Evolutionary conservation across 2,329 filamentous ascomycete species (phyloP), one percentile per base, ranked within the genome.

Genomic region (Fusarium sp.): DNA sequence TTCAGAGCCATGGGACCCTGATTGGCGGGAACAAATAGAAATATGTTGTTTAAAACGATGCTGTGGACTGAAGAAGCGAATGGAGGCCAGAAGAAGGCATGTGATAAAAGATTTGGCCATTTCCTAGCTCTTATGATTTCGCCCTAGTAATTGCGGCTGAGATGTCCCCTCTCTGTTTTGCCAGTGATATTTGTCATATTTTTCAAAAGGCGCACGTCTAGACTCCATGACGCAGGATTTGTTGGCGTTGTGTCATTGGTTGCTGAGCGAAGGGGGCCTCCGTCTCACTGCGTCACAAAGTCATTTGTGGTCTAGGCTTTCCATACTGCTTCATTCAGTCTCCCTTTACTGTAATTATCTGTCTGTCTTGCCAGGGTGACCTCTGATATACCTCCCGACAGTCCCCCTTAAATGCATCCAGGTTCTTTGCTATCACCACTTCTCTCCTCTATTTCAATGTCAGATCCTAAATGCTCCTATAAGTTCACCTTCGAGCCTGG

Each of bases 141-240:
- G 3, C 26, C 36, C 8, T 15, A 10, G 14, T 0, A 1, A 12
- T 18, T 54, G 24, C 24, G 51, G 51, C 34, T 39, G 51, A 54
- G 1, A 3, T 8, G 0, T 8, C 18, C 5, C 34, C 32, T 54
- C 34, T 28, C 5, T 12, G 9, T 15, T 1, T 32, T 5, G 15
- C 22, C 14, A 5, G 11, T 34, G 2, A 24, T 34, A 36, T 36
- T 36, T 26, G 13, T 36, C 32, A 26, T 36, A 4, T 7, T 7
- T 8, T 15, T 13, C 32, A 34, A 34, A 17, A 34, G 32, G 3
- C 14, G 0, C 32, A 34, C 8, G 32, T 34, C 32, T 34, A 34
- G 32, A 34, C 32, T 34, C 8, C 32, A 34, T 34, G 32, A 34
- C 15, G 32, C 39, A n/a, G 54, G 54, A 34, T 57, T 57, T 47